These are phyloP conservation scores for Paramyrothecium roridum DNA, from an alignment of 2,329 filamentous ascomycete species.

Conservation along the genomic window DNA sequence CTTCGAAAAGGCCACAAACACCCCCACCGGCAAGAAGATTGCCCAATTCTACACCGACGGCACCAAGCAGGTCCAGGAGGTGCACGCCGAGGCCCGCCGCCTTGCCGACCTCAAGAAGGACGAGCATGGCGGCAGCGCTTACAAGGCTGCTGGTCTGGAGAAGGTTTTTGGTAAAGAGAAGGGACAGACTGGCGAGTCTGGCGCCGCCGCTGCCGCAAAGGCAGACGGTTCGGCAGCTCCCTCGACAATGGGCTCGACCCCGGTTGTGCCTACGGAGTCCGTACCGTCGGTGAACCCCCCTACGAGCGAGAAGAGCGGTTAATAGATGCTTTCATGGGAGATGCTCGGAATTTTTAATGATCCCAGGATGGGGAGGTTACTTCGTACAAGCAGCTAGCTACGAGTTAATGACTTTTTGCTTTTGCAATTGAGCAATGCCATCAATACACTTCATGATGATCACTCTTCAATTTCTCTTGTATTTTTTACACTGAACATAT, in stretches of 20 bases:
- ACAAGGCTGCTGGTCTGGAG: slow-evolving; percentile 57
- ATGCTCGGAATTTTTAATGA: not conserved
- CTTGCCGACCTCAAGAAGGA: slow-evolving; percentile 84
- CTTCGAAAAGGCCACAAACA: slow-evolving; percentile 89
- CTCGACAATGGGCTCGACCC: slow-evolving; percentile 1
- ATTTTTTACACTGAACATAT: too few species aligned
- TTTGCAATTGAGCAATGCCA: too few species aligned
- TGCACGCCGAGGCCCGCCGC: slow-evolving; percentile 85
- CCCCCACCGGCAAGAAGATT: slow-evolving; percentile 84
- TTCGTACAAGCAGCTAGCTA: not conserved
- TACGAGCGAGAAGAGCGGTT: slow-evolving; percentile 4
- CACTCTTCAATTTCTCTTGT: too few species aligned
- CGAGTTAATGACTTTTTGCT: too few species aligned
- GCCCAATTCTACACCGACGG: slow-evolving; percentile 83
- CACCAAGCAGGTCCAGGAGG: slow-evolving; percentile 87
- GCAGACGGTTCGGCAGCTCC: slow-evolving; percentile 12
- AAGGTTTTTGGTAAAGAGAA: slow-evolving; percentile 55
- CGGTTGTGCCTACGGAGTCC: slow-evolving; percentile 3
- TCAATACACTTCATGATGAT: too few species aligned
- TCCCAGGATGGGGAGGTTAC: not conserved
- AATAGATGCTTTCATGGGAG: not conserved
- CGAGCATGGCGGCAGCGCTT: slow-evolving; percentile 55
- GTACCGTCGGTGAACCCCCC: not conserved
- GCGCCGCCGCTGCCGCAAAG: slow-evolving; percentile 11
- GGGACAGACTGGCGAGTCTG: slow-evolving; percentile 21